phyloP scores from a whole-genome alignment of 176 grass and related monocot species.

The Juncus inflexus region DNA sequence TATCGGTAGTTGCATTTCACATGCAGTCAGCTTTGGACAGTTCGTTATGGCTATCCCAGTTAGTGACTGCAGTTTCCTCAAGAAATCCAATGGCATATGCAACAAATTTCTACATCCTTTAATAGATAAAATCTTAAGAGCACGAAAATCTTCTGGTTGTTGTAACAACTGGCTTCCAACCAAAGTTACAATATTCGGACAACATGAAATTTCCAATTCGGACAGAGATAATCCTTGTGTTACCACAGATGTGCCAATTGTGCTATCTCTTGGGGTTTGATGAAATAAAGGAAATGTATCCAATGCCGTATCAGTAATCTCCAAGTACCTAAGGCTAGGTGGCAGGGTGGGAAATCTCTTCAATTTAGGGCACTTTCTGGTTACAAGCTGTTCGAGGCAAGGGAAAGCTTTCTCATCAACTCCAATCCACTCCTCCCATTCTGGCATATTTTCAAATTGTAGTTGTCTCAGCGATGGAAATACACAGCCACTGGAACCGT shows the following conservation, averaged over 20 bases:
- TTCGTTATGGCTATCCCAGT: background rate
- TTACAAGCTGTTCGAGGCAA: constrained; percentile 1
- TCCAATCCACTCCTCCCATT: constrained; percentile 26
- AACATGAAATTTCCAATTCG: too few species aligned
- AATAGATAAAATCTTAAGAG: background rate
- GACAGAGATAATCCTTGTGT: background rate
- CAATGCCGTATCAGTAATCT: background rate
- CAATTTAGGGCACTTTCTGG: background rate
- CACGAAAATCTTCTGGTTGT: too few species aligned
- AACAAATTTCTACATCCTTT: constrained; percentile 7
- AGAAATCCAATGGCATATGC: constrained; percentile 4
- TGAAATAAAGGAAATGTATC: constrained; percentile 23
- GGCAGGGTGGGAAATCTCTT: constrained; percentile 10
- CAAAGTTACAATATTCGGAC: too few species aligned
- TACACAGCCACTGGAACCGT: background rate
- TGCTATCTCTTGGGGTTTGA: background rate
- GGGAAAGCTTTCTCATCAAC: constrained; percentile 20
- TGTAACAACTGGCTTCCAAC: too few species aligned
- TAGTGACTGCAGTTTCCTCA: too few species aligned
- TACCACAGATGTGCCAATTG: background rate
- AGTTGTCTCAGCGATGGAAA: constrained; percentile 30
- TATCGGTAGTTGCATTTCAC: background rate
- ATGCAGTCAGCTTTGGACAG: constrained; percentile 14
- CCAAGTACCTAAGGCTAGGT: constrained; percentile 14
- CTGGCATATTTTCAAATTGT: background rate